phyloP scores from a whole-genome alignment of 305 asterid genomes.

The Fraxinus sp. region DNA sequence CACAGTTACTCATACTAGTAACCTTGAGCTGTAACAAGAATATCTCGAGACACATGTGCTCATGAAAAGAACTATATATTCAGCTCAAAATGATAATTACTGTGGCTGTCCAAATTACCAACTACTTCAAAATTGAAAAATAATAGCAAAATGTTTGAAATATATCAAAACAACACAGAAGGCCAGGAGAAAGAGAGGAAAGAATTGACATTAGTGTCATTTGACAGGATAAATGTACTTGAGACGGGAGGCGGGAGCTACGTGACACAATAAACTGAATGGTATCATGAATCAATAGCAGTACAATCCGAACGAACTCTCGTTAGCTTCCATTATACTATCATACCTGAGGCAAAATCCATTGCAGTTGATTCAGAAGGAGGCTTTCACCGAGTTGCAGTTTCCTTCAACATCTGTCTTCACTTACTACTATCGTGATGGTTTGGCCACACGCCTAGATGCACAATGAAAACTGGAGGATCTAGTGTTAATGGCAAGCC shows the following conservation, averaged over 20 bases:
- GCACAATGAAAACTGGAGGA: neutral
- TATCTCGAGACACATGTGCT: neutral
- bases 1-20: neutral
- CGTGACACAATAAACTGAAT: neutral
- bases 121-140: neutral
- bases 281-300: neutral
- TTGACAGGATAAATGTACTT: neutral
- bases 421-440: neutral
- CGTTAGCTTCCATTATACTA: neutral
- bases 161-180: neutral
- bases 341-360: neutral
- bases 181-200: neutral
- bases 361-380: neutral
- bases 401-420: conserved; percentile 7
- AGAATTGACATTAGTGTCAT: neutral
- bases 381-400: neutral
- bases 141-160: neutral
- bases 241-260: neutral
- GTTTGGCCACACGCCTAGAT: neutral
- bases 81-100: neutral
- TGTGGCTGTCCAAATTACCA: neutral
- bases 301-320: neutral
- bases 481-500: neutral
- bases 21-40: neutral
- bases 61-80: neutral